Evolutionary conservation across 2,329 filamentous ascomycete genomes (phyloP), one percentile per base, ranked within the genome.

Genomic region (Stachybotrys chlorohalonatus): DNA sequence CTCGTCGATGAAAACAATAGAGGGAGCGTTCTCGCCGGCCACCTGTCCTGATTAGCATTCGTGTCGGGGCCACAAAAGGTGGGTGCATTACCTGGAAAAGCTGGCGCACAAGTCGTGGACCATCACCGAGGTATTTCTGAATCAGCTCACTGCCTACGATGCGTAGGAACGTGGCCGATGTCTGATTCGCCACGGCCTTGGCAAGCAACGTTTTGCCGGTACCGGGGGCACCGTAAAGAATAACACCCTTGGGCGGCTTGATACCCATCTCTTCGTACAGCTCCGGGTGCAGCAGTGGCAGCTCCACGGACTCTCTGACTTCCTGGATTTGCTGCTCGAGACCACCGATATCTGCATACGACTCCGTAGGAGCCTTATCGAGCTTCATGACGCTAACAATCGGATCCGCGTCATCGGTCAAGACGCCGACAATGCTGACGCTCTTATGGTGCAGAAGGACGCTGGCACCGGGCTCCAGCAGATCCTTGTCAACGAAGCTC

Each of bases 191-290:
- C 52, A 99, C 94, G 9, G 94, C 94, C 77, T 97, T 97, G 58
- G 94, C 94, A 55, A 99, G 79, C 3, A 96, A 78, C 6, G 92
- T 97, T 78, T 97, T 99, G 73, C 94, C 94, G 8, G 94, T 99
- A 72, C 94, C 94, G 0, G 94, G 94, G 6, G 90, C 91, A 75
- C 94, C 94, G 70, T 99, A 99, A 31, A 99, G 86, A 66, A 99
- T 99, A 64, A 99, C 94, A 81, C 94, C 94, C 82, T 99, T 99
- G 57, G 94, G 94, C 5, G 94, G 94, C 75, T 99, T 99, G 81
- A 99, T 97, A 67, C 94, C 94, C 94, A 99, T 99, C 78, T 99
- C 94, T 73, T 99, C 94, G 74, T 99, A 99, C 53, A 99, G 77
- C 74, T 99, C 94, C 0, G 94, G 94, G 70, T 99, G 94, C 56